Evolutionary conservation across 495 filamentous ascomycete species (phyloP).

Genomic region (Durotheca rogersii): DNA sequence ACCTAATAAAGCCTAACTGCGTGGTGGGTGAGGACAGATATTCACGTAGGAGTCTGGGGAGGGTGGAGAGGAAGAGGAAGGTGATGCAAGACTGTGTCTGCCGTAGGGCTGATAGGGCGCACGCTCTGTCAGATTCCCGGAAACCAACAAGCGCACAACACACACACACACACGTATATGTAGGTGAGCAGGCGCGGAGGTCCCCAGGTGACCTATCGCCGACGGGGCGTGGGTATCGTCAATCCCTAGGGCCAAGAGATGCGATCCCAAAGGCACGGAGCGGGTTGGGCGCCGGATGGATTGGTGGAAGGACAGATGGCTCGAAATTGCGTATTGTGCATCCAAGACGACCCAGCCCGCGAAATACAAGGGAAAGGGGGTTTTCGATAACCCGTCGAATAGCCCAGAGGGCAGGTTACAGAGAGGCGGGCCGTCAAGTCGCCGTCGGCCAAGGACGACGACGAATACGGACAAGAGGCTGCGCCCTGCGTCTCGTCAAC

Average conservation of each 20-base stretch:
- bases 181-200: not conserved
- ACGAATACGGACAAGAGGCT: slow-evolving; percentile 3
- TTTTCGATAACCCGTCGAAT: not conserved
- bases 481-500: slow-evolving; percentile 20
- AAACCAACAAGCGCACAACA: no score
- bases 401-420: no score
- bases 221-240: no score
- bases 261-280: no score
- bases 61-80: not conserved
- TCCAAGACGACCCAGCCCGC: not conserved
- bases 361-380: not conserved
- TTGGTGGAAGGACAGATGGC: not conserved
- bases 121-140: not conserved
- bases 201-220: no score
- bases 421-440: slow-evolving; percentile 2
- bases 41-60: not conserved
- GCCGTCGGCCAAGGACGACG: slow-evolving; percentile 19
- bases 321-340: no score
- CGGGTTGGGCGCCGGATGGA: no score
- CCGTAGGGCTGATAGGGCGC: slow-evolving; percentile 26
- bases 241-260: no score
- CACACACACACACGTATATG: not conserved
- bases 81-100: slow-evolving; percentile 10
- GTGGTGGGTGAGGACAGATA: no score
- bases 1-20: no score